Evolutionary conservation across 345 rosid genomes (phyloP), one percentile per base, ranked within the genome.

Genomic region (Raphanus raphanistrum): DNA sequence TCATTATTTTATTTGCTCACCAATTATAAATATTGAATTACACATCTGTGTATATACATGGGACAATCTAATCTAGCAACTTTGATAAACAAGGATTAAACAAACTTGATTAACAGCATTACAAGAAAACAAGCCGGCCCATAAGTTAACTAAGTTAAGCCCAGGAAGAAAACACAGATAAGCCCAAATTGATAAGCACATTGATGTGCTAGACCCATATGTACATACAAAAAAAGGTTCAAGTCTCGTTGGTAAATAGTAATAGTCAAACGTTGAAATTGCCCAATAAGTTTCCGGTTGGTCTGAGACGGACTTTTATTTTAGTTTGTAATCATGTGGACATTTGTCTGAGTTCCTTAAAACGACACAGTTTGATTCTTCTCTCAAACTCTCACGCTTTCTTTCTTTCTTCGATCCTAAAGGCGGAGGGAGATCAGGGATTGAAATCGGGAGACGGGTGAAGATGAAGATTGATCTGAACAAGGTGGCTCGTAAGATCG

Each of bases 391-490:
- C 17, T 71, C 17, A 57, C 74, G 71, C 64, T 70, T 45, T 38
- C 35, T 72, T 43, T 43, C 32, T 52, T 45, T 64, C 32, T 52
- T 45, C 58, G 70, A 59, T 71, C 68, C 21, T 52, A 9, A 66
- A 35, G 50, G 66, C 59, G 79, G 80, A 52, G 28, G 11, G 21
- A 21, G 21, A 11, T 13, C 72, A 75, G 35, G 5, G 48, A 76
- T 76, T 27, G 68, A 36, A 65, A 63, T 55, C 73, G 27, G 12
- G 59, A 5, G 21, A 32, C 70, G 72, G 16, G 57, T 12, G 60
- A 80, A 72, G 83, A 90, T 94, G 98, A 85, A 61, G 88, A 89
- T 92, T 83, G 75, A 92, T 85, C 86, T 92, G 65, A 80, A 82
- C 54, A 80, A 82, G 29, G 73, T 86, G 3, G 87, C 94, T 16